These are phyloP conservation scores for Teratosphaeria pseudoeucalypti DNA, from an alignment of 2,329 filamentous ascomycete genomes.

Conservation along the genomic window DNA sequence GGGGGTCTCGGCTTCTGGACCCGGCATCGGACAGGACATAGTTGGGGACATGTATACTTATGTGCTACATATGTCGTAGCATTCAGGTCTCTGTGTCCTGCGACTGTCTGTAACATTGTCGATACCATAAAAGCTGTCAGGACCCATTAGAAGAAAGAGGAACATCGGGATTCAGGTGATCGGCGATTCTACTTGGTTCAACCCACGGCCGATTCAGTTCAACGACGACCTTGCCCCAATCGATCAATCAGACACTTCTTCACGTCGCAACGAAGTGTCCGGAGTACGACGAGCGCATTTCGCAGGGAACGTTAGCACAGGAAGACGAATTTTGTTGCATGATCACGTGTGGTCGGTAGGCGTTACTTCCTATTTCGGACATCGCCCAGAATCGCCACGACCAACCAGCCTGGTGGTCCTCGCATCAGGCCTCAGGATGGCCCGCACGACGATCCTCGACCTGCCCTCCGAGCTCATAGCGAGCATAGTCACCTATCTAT, in stretches of 20 bases:
- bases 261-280: not conserved
- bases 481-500: conserved; percentile 13
- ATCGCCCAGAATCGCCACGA: not conserved
- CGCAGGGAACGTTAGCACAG: too few relatives aligned
- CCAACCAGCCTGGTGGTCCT: not conserved
- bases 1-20: not conserved
- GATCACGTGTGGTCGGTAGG: not conserved
- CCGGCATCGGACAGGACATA: not conserved
- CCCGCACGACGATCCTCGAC: conserved; percentile 7
- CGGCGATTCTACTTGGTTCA: too few relatives aligned
- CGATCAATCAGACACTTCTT: not conserved
- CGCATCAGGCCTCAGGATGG: not conserved
- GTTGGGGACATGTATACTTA: too few relatives aligned
- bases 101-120: too few relatives aligned
- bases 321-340: not conserved
- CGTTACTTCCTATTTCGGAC: not conserved
- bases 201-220: not conserved
- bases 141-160: too few relatives aligned
- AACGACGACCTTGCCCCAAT: not conserved
- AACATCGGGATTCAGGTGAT: too few relatives aligned
- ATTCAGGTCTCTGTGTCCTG: too few relatives aligned
- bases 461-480: conserved; percentile 21
- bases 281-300: not conserved
- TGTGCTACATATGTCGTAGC: too few relatives aligned
- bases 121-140: too few relatives aligned